Evolutionary conservation across 2,329 filamentous ascomycete genomes (phyloP), one percentile per base, ranked within the genome.

Genomic region (Xylariomycetidae sp.): DNA sequence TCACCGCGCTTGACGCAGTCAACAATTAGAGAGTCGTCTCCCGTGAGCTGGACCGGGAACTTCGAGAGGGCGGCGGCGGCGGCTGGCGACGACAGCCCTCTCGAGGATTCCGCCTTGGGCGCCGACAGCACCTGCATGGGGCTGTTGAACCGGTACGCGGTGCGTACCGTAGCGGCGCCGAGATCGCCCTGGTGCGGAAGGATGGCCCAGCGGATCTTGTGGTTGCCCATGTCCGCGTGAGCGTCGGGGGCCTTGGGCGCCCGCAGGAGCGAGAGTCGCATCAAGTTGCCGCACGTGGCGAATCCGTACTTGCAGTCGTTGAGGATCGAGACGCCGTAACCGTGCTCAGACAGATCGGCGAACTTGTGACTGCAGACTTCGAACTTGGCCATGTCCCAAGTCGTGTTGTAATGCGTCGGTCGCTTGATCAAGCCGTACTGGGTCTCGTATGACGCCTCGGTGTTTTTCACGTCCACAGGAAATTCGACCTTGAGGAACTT

Each of bases 401-500:
- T 84, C 3, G 92, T 98, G 66, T 98, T 98, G 74, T 96, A 97
- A 64, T 98, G 92, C 0, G 92, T 98, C 3, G 92, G 90, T 18
- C 92, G 78, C 47, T 80, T 80, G 42, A 92, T 82, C 48, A 96
- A 79, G 48, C 90, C 90, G 54, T 87, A 97, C 52, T 95, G 89
- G 6, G 88, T 94, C 62, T 98, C 92, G 59, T 98, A 98, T 10
- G 81, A 86, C 19, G 92, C 92, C 62, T 96, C 88, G 0, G 84
- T 94, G 62, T 90, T 96, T 48, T 80, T 77, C 43, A 97, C 74
- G 51, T 94, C 83, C 42, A 96, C 89, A 0, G 92, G 90, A 64
- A 98, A 98, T 59, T 98, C 92, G 31, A 97, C 90, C 70, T 98
- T 98, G 54, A 98, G 75, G 71, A 97, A 97, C 57, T 92, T 94